phyloP scores from a whole-genome alignment of 1,284 basidiomycete genomes.

The Trichosporon faecale region DNA sequence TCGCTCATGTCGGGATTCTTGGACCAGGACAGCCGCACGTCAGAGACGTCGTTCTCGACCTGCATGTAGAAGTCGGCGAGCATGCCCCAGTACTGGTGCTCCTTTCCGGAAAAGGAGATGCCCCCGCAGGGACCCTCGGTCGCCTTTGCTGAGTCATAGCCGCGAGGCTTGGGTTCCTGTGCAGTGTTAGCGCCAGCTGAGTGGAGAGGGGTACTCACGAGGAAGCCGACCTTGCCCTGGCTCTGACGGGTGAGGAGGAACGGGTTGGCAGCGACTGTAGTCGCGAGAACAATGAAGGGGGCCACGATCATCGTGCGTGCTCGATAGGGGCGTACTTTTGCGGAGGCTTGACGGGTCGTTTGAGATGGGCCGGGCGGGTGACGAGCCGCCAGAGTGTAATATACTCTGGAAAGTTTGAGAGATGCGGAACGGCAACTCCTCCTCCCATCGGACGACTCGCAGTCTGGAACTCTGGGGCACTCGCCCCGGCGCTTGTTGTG shows the following conservation, averaged over 20 bases:
- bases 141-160: neutral
- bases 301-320: neutral
- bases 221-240: neutral
- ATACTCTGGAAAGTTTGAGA: neutral
- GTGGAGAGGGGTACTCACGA: neutral
- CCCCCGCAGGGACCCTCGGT: conserved; percentile 8
- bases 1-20: conserved; percentile 6
- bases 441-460: neutral
- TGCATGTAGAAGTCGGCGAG: conserved; percentile 11
- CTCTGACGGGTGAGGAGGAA: neutral
- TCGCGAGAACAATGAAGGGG: neutral
- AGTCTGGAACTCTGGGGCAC: neutral
- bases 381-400: neutral
- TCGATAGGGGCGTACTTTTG: neutral
- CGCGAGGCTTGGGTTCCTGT: conserved; percentile 6
- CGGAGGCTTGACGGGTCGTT: neutral
- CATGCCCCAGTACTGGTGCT: conserved; percentile 14
- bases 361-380: too few species aligned
- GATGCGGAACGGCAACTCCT: too few species aligned
- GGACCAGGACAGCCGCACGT: conserved; percentile 7
- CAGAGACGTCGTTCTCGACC: conserved; percentile 9
- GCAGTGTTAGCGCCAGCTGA: neutral
- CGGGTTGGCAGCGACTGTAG: neutral
- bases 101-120: neutral
- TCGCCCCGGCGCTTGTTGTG: too few species aligned